Base-by-base conservation (phyloP, 2,329 filamentous ascomycete species). In the Coleophoma crateriformis region DNA sequence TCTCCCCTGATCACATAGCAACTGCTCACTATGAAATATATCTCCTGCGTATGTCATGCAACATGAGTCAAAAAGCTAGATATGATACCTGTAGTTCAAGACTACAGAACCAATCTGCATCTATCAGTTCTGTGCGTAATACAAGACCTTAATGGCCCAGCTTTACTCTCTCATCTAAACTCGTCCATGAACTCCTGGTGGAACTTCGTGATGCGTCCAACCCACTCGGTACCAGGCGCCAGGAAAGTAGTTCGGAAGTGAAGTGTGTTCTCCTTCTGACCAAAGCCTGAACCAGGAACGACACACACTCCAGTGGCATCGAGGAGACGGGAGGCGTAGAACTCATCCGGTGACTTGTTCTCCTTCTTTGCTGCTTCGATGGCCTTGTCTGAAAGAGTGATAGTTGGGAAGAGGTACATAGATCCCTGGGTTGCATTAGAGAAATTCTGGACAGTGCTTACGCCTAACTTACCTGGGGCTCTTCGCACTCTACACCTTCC, bases 331-430 rank as follows among this genome's bases (percentile, higher is more conserved):
- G 95, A 80, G 72, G 87, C 90, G 77, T 99, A 99, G 73, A 95
- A 96, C 70, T 97, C 92, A 63, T 99, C 94, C 1, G 92, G 73
- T 12, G 77, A 74, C 64, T 87, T 87, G 61, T 82, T 83, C 67
- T 90, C 88, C 54, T 84, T 72, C 63, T 76, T 69, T 34, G 94
- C 94, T 14, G 88, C 88, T 57, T 85, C 84, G 54, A 85, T 71
- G 38, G 90, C 94, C 71, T 88, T 89, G 20, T 71, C 60, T 2
- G 94, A 82, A 20, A 99, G 76, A 33, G 76, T 82, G 71, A 99
- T 95, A 60, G 89, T 94, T 20, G 94, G 94, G 82, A 97, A 99
- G 63, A 99, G 87, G 75, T 99, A 99, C 94, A 99, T 99, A 67
- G 88, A 86, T 53, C 94, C 94, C 79, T 96, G 57, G 27, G 20